Conservation (phyloP, 169 alveolate species). For the Plasmodium vivax region DNA sequence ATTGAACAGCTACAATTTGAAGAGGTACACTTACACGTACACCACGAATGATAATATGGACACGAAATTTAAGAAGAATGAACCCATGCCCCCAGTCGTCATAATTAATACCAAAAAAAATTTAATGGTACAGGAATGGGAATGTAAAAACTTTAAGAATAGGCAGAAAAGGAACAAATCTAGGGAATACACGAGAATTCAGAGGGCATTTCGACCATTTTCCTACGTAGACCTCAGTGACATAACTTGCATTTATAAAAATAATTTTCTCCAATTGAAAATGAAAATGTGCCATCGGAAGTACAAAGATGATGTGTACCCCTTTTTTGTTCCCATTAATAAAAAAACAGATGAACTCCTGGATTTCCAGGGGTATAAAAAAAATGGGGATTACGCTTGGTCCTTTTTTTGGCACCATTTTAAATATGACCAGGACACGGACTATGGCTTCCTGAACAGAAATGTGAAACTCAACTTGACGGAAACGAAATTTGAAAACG, state of each 20-base stretch:
- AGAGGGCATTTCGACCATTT: constrained; percentile 73
- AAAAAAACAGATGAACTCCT: constrained; percentile 17
- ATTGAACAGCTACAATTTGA: constrained; percentile 36
- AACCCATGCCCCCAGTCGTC: constrained; percentile 65
- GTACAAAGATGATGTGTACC: constrained; percentile 51
- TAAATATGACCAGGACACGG: constrained; percentile 62
- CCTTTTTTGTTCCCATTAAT: constrained; percentile 67
- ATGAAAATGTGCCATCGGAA: constrained; percentile 69
- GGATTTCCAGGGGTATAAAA: constrained; percentile 62
- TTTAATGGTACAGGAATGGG: constrained; percentile 68
- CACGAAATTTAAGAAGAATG: constrained; percentile 42
- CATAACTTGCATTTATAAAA: constrained; percentile 50
- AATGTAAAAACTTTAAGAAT: constrained; percentile 54
- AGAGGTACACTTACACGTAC: constrained; percentile 52
- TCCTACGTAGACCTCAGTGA: constrained; percentile 63
- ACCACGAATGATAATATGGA: constrained; percentile 60
- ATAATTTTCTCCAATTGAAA: constrained; percentile 56
- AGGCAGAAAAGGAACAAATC: constrained; percentile 58
- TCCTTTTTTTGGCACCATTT: constrained; percentile 72
- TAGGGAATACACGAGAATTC: constrained; percentile 50
- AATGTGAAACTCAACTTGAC: constrained; percentile 53
- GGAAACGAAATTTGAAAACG: constrained; percentile 65
- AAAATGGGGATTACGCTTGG: constrained; percentile 68
- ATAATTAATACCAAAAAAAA: constrained; percentile 59
- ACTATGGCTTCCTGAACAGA: constrained; percentile 57